Conservation (phyloP, 495 filamentous ascomycete genomes). For the Aspergillus leporis region DNA sequence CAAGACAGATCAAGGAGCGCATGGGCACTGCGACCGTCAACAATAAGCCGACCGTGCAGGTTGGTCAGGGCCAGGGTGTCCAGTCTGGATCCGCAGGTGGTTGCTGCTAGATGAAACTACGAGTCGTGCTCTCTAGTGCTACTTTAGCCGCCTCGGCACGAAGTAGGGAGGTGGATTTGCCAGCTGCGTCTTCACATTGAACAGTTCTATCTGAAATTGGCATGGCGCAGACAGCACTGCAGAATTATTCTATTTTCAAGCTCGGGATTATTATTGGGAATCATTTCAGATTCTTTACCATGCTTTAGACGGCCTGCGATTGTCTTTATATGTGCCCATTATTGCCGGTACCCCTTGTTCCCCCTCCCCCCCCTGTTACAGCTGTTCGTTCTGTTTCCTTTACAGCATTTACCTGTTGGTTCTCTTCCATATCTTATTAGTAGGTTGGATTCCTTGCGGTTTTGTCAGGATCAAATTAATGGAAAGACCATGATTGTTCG, state of each 20-base stretch:
- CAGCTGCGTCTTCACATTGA: slow-evolving; percentile 5
- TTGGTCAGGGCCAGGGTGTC: slow-evolving; percentile 90
- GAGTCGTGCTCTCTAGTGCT: not conserved
- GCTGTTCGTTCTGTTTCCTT: slow-evolving; percentile 31
- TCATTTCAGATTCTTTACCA: slow-evolving; percentile 26
- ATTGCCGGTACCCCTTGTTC: slow-evolving; percentile 10
- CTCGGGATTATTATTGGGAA: slow-evolving; percentile 26
- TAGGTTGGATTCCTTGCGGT: slow-evolving; percentile 45
- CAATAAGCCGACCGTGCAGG: slow-evolving; percentile 97
- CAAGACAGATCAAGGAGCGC: slow-evolving; percentile 98
- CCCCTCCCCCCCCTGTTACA: slow-evolving; percentile 4
- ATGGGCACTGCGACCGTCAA: slow-evolving; percentile 98
- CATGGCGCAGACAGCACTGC: slow-evolving; percentile 7
- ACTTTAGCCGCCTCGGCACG: not conserved
- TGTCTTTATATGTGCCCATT: slow-evolving; percentile 26
- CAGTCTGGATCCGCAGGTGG: slow-evolving; percentile 85
- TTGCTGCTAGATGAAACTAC: slow-evolving; percentile 75
- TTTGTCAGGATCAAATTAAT: slow-evolving; percentile 45
- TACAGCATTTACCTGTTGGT: slow-evolving; percentile 29
- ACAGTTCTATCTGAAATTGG: slow-evolving; percentile 11
- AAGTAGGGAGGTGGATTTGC: slow-evolving; percentile 4
- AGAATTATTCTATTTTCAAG: slow-evolving; percentile 16
- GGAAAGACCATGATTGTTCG: slow-evolving; percentile 32
- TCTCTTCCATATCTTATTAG: slow-evolving; percentile 36
- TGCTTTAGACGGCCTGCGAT: slow-evolving; percentile 45